Conservation (phyloP, 164 flowering plant species). For the Annona squamosa region DNA sequence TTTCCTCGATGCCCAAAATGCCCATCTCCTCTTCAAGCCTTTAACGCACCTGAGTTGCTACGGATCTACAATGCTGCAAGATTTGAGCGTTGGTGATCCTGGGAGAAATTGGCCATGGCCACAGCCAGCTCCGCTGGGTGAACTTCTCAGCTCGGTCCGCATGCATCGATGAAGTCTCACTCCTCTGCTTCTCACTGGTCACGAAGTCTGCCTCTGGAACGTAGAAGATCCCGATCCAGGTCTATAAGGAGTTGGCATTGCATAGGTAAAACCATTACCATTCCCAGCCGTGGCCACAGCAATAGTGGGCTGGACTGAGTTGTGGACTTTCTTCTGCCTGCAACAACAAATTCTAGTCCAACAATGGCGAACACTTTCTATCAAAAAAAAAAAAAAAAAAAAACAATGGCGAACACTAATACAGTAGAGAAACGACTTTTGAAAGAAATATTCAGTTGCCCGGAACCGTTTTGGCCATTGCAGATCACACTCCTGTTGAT, state of each 20-base stretch:
- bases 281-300: constrained; percentile 23
- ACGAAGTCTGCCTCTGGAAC: constrained; percentile 58
- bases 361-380: constrained; percentile 40
- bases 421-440: constrained; percentile 38
- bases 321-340: constrained; percentile 70
- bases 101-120: too few species aligned
- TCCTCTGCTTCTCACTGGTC: constrained; percentile 51
- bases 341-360: constrained; percentile 70
- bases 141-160: too few species aligned
- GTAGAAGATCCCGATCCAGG: constrained; percentile 59
- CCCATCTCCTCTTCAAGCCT: too few species aligned
- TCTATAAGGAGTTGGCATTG: constrained; percentile 6
- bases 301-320: constrained; percentile 84
- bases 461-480: constrained; percentile 38
- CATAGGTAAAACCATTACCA: constrained; percentile 27
- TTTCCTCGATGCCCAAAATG: too few species aligned
- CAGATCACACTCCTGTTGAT: constrained; percentile 35
- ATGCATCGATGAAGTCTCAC: too few species aligned
- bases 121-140: too few species aligned
- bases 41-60: too few species aligned
- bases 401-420: constrained; percentile 48
- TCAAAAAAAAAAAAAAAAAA: constrained; percentile 43
- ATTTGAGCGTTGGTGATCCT: too few species aligned
- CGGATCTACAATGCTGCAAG: too few species aligned
- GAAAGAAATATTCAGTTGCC: constrained; percentile 28